Percentiles rank a stretch among this genome's conserved stretches.
Evolutionary conservation across 208 protist species (phyloP).

Genomic region (Tetramitus jugosus): DNA sequence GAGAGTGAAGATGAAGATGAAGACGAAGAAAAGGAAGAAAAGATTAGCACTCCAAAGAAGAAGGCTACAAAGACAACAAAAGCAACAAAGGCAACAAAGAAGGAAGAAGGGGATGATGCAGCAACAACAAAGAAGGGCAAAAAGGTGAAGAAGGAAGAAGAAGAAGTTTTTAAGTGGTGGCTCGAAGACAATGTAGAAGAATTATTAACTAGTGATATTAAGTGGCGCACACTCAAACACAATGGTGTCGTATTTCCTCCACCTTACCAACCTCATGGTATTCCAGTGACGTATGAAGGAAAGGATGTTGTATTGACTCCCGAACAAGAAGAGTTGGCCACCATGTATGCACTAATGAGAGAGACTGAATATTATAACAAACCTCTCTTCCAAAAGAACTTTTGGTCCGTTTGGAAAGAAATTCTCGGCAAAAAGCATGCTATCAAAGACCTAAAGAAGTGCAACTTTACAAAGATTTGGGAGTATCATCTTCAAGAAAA

Average conservation of each 20-base stretch:
- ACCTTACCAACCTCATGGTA: slow-evolving; percentile 85
- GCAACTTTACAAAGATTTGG: slow-evolving; percentile 92
- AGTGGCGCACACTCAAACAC: slow-evolving; percentile 88
- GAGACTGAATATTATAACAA: slow-evolving; percentile 90
- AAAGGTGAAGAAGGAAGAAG: slow-evolving; percentile 28
- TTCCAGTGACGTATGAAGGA: slow-evolving; percentile 88
- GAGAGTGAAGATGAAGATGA: background rate
- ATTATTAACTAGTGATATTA: slow-evolving; percentile 26
- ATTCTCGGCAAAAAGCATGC: slow-evolving; percentile 62
- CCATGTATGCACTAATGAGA: slow-evolving; percentile 87
- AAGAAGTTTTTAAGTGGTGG: slow-evolving; percentile 32
- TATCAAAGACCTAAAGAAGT: slow-evolving; percentile 84
- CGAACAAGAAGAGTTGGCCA: slow-evolving; percentile 95
- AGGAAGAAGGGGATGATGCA: slow-evolving; percentile 25
- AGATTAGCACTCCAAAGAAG: background rate
- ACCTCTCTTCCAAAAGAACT: slow-evolving; percentile 89
- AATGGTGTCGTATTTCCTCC: slow-evolving; percentile 94
- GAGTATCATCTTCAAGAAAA: slow-evolving; percentile 69
- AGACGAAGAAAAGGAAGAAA: background rate
- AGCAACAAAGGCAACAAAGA: slow-evolving; percentile 5
- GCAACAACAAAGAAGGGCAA: slow-evolving; percentile 4
- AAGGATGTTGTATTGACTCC: slow-evolving; percentile 73
- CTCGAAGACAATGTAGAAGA: slow-evolving; percentile 25
- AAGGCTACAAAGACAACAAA: background rate
- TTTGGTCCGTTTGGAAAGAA: slow-evolving; percentile 84